Conservation (phyloP, 1,284 basidiomycete genomes). For the Naganishia cerealis region DNA sequence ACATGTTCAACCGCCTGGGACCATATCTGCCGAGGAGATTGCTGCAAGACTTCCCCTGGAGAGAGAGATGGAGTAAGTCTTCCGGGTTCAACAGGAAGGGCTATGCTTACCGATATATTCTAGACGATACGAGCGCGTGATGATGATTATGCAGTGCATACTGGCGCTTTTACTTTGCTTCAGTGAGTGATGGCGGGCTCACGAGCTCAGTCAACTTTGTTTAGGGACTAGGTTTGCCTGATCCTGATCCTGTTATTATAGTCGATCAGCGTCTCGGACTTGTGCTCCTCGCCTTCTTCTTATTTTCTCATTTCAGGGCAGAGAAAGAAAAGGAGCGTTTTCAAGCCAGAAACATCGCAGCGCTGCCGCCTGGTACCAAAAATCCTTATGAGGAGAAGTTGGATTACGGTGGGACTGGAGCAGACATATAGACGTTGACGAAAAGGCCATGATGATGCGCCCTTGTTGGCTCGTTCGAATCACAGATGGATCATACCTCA, state of each 20-base stretch:
- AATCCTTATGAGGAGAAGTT: slow-evolving; percentile 32
- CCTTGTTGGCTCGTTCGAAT: no score
- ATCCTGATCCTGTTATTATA: background rate
- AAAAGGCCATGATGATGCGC: background rate
- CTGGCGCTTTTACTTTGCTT: slow-evolving; percentile 33
- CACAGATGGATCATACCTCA: no score
- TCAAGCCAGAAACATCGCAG: slow-evolving; percentile 29
- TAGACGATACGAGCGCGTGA: slow-evolving; percentile 35
- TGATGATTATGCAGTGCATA: slow-evolving; percentile 35
- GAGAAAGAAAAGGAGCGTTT: slow-evolving; percentile 34
- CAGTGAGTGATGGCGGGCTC: slow-evolving; percentile 7
- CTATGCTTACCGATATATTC: background rate
- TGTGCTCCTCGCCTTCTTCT: slow-evolving; percentile 32
- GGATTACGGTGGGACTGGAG: slow-evolving; percentile 24
- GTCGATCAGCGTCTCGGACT: slow-evolving; percentile 34
- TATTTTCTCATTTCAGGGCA: slow-evolving; percentile 32
- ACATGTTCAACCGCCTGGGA: slow-evolving; percentile 31
- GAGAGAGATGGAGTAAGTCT: slow-evolving; percentile 34
- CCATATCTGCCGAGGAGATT: slow-evolving; percentile 35
- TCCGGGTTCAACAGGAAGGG: no score
- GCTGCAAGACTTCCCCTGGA: slow-evolving; percentile 30
- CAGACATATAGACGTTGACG: background rate
- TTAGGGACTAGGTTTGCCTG: background rate
- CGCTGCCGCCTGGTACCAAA: slow-evolving; percentile 27
- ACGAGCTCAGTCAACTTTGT: background rate